Evolutionary conservation across 2,329 filamentous ascomycete genomes (phyloP), one percentile per base, ranked within the genome.

Genomic region (Parastagonospora nodorum): DNA sequence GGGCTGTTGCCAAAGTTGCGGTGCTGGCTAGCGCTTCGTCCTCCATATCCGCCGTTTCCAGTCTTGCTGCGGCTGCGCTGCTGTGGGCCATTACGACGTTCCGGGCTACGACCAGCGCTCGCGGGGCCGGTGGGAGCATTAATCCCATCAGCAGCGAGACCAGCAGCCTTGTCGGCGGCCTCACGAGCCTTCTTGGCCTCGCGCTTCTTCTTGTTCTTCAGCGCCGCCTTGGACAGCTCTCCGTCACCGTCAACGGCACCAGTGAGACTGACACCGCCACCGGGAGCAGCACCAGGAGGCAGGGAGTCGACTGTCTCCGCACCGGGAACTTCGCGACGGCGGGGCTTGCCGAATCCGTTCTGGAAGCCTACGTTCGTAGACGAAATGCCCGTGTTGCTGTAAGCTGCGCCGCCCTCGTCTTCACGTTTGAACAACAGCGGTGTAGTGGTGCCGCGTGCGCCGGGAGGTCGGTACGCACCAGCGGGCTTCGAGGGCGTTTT

Each of bases 121-220:
- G 64, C 57, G 3, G 63, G 60, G 40, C 69, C 69, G 7, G 62
- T 63, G 4, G 67, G 59, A 9, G 65, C 50, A 16, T 59, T 60
- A 37, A 57, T 61, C 2, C 65, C 67, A 19, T 73, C 71, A 28
- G 67, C 66, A 32, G 57, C 62, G 12, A 75, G 58, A 29, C 65
- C 62, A 14, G 66, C 67, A 7, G 69, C 67, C 56, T 71, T 74
- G 42, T 84, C 85, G 14, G 90, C 89, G 5, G 80, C 83, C 40
- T 94, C 92, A 71, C 92, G 94, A 44, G 84, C 84, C 78, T 97
- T 97, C 82, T 95, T 97, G 61, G 90, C 90, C 62, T 90, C 88
- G 39, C 94, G 85, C 84, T 97, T 97, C 85, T 97, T 97, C 85
- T 97, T 97, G 78, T 97, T 97, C 83, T 97, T 97, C 64, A 90